Evolutionary conservation across 2,329 filamentous ascomycete species (phyloP).

Genomic region (Neobulgaria alba): DNA sequence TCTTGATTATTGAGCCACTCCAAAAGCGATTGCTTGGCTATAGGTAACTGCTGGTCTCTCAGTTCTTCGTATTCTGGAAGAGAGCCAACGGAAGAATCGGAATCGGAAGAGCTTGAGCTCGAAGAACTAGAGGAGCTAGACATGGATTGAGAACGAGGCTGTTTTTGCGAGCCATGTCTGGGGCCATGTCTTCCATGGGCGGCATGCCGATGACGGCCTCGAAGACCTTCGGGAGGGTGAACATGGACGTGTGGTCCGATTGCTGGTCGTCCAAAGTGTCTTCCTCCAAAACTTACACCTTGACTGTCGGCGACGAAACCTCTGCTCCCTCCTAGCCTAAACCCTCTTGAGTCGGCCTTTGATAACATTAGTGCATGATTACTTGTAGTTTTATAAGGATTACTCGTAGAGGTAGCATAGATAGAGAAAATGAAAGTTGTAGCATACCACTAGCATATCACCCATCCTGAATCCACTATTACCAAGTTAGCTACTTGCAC

Average conservation of each 20-base stretch:
- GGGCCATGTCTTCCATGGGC: constrained; percentile 7
- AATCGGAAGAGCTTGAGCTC: constrained; percentile 28
- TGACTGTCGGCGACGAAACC: constrained; percentile 17
- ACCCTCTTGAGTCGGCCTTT: constrained; percentile 25
- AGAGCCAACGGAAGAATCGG: constrained; percentile 39
- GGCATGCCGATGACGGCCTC: constrained; percentile 4
- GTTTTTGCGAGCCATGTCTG: too few relatives aligned
- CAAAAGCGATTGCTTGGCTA: constrained; percentile 36
- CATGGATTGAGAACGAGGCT: constrained; percentile 12
- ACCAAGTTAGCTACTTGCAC: not conserved
- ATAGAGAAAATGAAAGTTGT: not conserved
- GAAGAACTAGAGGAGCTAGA: constrained; percentile 27
- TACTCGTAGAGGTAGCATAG: not conserved
- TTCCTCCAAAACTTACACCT: constrained; percentile 16
- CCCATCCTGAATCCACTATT: constrained; percentile 10
- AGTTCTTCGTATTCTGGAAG: constrained; percentile 47
- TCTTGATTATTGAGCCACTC: constrained; percentile 43
- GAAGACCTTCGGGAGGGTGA: constrained; percentile 4
- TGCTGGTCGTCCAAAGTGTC: constrained; percentile 6
- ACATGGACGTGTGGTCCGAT: not conserved
- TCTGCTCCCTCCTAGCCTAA: constrained; percentile 25
- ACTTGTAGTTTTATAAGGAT: not conserved
- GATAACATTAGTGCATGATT: not conserved
- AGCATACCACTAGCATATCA: constrained; percentile 12
- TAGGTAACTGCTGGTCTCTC: constrained; percentile 38